Base-by-base conservation (phyloP, 257 asterid species). In the Solanum bulbocastanum region DNA sequence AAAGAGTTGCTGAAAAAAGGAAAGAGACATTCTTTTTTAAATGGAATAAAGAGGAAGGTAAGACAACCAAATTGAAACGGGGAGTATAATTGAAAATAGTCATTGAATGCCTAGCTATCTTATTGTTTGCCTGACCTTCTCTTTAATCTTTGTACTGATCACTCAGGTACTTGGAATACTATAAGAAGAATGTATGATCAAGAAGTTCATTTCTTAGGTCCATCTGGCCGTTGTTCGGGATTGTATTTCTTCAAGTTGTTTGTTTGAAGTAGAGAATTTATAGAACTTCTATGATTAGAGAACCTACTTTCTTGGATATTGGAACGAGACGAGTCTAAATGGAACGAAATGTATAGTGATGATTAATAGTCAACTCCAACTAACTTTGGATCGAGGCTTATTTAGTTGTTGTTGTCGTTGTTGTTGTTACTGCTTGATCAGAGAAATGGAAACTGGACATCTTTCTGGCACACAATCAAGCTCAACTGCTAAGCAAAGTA, bases 131-230 rank as follows among this genome's bases (percentile, higher is more conserved):
- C 10, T 86, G n/a, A 71, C 33, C 68, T 44, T 10, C 58, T 9
- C 2, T 10, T 33, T 78, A 78, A 46, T 32, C 66, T 81, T 27
- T 30, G 35, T 25, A 7, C 32, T 30, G 39, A 76, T 46, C 44
- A n/a, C 33, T 33, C 89, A 91, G 92, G 89, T 83, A 90, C 66
- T 56, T 89, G 83, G 79, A 15, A 87, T 86, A 56, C 91, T 79
- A 40, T 83, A 88, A 90, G 62, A 56, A 39, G 39, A 68, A 39
- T 37, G 30, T 12, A 23, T 76, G 58, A 23, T 76, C 58, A 76
- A 39, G 23, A 75, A 75, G 56, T 75, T 75, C 33, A 37, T 37
- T 10, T 37, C 52, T 11, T 37, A 11, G 56, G 52, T 75, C 25
- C 56, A 37, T 75, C 56, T 10, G 32, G 83, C 56, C 23, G 33